Base-by-base conservation (phyloP, 768 basidiomycete species). In the Piloderma croceum region DNA sequence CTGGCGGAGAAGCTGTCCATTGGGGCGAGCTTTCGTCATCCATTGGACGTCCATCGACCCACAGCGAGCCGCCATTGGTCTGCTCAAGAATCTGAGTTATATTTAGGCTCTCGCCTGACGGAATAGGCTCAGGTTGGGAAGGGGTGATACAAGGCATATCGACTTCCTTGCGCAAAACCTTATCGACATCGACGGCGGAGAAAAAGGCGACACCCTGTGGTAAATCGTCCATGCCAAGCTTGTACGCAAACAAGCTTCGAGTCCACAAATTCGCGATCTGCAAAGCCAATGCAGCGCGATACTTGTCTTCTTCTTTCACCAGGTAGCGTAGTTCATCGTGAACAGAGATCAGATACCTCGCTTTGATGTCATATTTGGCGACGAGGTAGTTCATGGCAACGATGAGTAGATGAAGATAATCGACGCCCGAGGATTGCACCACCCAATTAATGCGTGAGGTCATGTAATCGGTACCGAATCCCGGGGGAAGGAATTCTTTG, bases 401-500 rank as follows among this genome's bases (percentile, higher is more conserved):
- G 53, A 99, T 90, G 44, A 98, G 76, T 27, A 99, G 79, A 54
- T 99, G 96, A 7, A 98, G 81, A 57, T 99, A 98, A 61, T 98
- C 96, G 31, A 98, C 94, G 3, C 94, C 96, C 0, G 92, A 96
- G 3, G 93, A 97, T 54, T 98, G 96, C 5, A 98, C 96, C 36
- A 93, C 96, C 96, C 96, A 98, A 56, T 99, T 99, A 67, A 98
- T 93, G 31, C 96, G 79, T 5, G 91, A 96, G 0, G 96, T 85
- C 74, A 98, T 83, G 60, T 89, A 98, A 48, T 93, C 89, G 0
- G 82, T 62, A 10, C 87, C 89, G 45, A 90, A 89, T 42, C 74
- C 76, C 24, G 77, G 76, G 1, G 86, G 85, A 2, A 99, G 76
- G 55, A 90, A 83, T 46, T 86, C 81, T 63, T 89, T 93, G 21